These are phyloP conservation scores for Microcyclosporella mali DNA, from an alignment of 2,329 filamentous ascomycete genomes.

Conservation along the genomic window DNA sequence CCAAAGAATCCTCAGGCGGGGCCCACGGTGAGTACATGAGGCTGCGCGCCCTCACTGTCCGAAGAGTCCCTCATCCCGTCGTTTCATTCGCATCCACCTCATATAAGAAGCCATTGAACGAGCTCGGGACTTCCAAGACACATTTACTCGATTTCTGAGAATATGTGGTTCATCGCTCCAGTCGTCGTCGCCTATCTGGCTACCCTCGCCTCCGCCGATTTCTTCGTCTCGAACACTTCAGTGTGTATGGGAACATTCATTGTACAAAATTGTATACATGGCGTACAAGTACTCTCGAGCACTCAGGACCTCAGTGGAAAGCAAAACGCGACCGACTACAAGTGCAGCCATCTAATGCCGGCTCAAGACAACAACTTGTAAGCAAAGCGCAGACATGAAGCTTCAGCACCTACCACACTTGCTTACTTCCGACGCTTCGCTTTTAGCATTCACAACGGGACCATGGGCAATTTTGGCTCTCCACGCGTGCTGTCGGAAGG, in stretches of 20 bases:
- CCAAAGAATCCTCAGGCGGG: too few species aligned
- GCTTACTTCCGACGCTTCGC: conserved; percentile 6
- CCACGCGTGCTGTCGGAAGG: conserved; percentile 5
- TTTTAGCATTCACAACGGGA: conserved; percentile 13
- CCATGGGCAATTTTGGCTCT: conserved; percentile 9
- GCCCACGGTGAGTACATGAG: too few species aligned
- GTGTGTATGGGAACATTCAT: conserved; percentile 19
- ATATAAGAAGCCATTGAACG: too few species aligned
- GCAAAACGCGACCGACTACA: conserved; percentile 11
- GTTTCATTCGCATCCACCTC: too few species aligned
- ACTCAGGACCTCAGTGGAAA: conserved; percentile 5
- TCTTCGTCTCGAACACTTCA: conserved; percentile 20
- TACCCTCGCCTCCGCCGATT: conserved; percentile 12
- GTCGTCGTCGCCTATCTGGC: too few species aligned
- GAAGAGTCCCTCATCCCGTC: too few species aligned
- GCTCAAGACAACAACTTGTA: conserved; percentile 19
- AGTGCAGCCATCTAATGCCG: conserved; percentile 14
- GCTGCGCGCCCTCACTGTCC: too few species aligned
- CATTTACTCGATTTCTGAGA: too few species aligned
- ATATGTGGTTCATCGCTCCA: too few species aligned
- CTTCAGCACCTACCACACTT: conserved; percentile 11
- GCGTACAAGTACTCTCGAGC: conserved; percentile 16
- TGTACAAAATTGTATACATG: conserved; percentile 12
- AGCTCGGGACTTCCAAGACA: too few species aligned
- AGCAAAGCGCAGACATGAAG: not conserved